Conservation (phyloP, 1,284 basidiomycete species). For the Anthracocystis panici-leucophaei region DNA sequence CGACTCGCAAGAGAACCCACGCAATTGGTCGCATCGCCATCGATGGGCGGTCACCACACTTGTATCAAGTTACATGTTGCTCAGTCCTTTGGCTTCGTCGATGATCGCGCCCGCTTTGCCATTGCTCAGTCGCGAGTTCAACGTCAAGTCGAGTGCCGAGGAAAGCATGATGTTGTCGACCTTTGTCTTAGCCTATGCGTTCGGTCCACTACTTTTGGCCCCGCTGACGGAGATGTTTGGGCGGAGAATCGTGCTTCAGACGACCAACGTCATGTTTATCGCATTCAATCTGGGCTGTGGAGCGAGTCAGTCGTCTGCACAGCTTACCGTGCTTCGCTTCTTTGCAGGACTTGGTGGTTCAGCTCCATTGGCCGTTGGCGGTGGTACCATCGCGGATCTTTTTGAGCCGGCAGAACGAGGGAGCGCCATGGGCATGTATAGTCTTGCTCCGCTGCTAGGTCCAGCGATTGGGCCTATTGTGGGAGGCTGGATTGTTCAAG, state of each 20-base stretch:
- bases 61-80: constrained; percentile 59
- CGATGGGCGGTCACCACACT: constrained; percentile 76
- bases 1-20: constrained; percentile 76
- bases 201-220: constrained; percentile 58
- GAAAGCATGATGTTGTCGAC: constrained; percentile 56
- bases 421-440: constrained; percentile 78
- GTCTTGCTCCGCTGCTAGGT: constrained; percentile 71
- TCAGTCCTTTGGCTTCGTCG: constrained; percentile 59
- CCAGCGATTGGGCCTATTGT: constrained; percentile 55
- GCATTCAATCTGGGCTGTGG: constrained; percentile 64
- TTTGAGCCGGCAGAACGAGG: constrained; percentile 80
- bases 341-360: constrained; percentile 76
- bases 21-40: constrained; percentile 76
- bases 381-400: constrained; percentile 74
- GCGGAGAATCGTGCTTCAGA: constrained; percentile 55
- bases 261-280: constrained; percentile 59
- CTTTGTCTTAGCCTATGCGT: constrained; percentile 59
- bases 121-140: constrained; percentile 48
- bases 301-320: constrained; percentile 36
- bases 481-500: constrained; percentile 55
- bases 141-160: constrained; percentile 32
- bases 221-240: constrained; percentile 76
- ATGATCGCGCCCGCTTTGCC: constrained; percentile 65
- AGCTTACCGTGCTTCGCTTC: constrained; percentile 75
- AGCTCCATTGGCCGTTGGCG: constrained; percentile 72